phyloP scores from a whole-genome alignment of 768 basidiomycete genomes.

The Xanthoconium stramineum region DNA sequence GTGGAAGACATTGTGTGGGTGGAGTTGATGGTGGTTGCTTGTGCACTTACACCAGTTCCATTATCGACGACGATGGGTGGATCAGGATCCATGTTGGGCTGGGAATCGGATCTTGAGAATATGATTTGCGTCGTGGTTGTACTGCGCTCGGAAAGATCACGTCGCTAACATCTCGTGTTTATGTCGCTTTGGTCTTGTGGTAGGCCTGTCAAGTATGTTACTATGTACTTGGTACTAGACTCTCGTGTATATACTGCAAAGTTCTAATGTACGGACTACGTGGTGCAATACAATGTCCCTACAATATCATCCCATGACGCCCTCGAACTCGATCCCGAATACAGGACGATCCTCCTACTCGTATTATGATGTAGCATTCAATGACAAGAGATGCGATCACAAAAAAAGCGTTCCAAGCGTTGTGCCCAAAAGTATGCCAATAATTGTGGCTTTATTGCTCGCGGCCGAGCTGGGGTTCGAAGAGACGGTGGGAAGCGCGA shows the following conservation, averaged over 20 bases:
- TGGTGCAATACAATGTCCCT: background rate
- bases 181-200: conserved; percentile 15
- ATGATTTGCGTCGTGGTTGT: background rate
- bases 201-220: background rate
- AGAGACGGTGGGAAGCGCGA: conserved; percentile 5
- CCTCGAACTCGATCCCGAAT: background rate
- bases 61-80: conserved; percentile 80
- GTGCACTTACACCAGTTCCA: conserved; percentile 72
- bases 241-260: no score
- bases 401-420: conserved; percentile 11
- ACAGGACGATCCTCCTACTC: no score
- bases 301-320: background rate
- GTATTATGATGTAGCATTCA: conserved; percentile 1
- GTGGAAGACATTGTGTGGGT: conserved; percentile 6
- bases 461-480: conserved; percentile 1
- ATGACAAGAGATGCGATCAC: conserved; percentile 2
- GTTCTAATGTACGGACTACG: background rate
- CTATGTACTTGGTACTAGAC: background rate
- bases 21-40: background rate
- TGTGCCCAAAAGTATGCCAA: conserved; percentile 15
- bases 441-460: conserved; percentile 8
- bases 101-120: background rate
- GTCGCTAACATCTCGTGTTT: conserved; percentile 13
- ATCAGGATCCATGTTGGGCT: conserved; percentile 28
- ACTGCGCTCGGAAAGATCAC: background rate